Evolutionary conservation across 495 filamentous ascomycete genomes (phyloP), one percentile per base, ranked within the genome.

Genomic region (Melanomma pulvis-pyrius): DNA sequence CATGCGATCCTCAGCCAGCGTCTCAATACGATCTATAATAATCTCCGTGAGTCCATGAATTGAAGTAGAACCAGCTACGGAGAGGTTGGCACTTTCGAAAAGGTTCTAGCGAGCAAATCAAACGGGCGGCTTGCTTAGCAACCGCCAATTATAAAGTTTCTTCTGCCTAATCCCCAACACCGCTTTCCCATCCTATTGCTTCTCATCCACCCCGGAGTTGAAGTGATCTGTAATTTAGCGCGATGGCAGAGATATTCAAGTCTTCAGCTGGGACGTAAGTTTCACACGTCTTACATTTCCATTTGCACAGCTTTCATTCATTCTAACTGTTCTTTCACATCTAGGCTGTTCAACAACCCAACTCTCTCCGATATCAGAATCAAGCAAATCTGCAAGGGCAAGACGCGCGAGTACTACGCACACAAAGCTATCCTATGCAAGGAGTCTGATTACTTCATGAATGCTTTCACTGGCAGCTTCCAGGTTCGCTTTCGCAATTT

Each of bases 291-390:
- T 28, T 25, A 52, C 36, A 19, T 21, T 36, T 24, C 8, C 6
- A 24, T 41, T 46, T 52, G 5, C 19, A n/a, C 1, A 34, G 4
- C 30, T 5, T 5, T 19, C 29, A 9, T 19, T 41, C 7, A 36
- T 25, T 21, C 36, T 39, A 29, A 8, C 24, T 29, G 9, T 22
- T 12, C 30, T 34, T 34, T 34, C 12, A 34, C 30, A 5, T 60
- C 11, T 22, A 63, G 60, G 19, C 60, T 63, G 5, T 63, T 54
- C 60, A 55, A 63, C 49, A 63, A 55, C 34, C 49, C 48, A 24
- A n/a, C 21, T 13, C 39, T 63, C 22, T 63, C 60, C 11, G 60
- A 63, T 22, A 19, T 63, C 49, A 63, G 4, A 30, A 53, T 63
- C 50, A 54, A 55, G 34, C 60, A 63, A 29, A 55, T 34, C 5